Percentiles rank a stretch among this genome's conserved stretches.
These are phyloP conservation scores for Fusarium stilboides DNA, from an alignment of 2,329 filamentous ascomycete species.

Conservation along the genomic window DNA sequence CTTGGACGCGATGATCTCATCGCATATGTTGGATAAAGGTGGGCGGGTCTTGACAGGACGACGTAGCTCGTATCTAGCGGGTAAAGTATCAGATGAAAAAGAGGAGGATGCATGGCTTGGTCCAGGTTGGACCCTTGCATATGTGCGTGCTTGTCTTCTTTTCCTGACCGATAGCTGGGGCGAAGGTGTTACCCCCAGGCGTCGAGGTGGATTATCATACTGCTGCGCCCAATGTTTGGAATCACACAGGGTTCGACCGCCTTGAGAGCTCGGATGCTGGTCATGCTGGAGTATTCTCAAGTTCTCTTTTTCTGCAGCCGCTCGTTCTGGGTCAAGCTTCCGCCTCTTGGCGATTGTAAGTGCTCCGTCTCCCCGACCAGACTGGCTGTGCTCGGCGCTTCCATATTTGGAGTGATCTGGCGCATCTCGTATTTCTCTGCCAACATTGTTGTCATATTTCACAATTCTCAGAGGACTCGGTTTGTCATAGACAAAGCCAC, in stretches of 20 bases:
- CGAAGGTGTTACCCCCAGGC: conserved; percentile 11
- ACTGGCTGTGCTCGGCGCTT: conserved; percentile 34
- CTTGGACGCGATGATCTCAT: conserved; percentile 1
- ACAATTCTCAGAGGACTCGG: conserved; percentile 67
- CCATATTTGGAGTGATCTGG: conserved; percentile 48
- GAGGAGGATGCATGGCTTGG: background rate
- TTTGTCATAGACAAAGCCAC: conserved; percentile 45
- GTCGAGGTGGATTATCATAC: conserved; percentile 26
- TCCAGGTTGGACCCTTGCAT: background rate
- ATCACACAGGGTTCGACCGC: conserved; percentile 8
- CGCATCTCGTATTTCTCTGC: conserved; percentile 32
- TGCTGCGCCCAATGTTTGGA: conserved; percentile 26
- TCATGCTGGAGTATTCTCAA: conserved; percentile 4
- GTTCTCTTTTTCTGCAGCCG: conserved; percentile 42
- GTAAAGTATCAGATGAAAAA: conserved; percentile 24
- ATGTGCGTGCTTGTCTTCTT: conserved; percentile 28
- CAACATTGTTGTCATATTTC: conserved; percentile 55
- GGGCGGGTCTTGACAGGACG: conserved; percentile 35
- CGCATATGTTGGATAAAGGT: conserved; percentile 42
- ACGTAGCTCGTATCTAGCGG: conserved; percentile 24
- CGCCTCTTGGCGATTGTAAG: conserved; percentile 57
- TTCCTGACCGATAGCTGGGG: conserved; percentile 39
- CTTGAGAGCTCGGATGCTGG: background rate
- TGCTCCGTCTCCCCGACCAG: conserved; percentile 37
- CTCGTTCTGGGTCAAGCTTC: conserved; percentile 25